Evolutionary conservation across 306 rosid genomes (phyloP).

Genomic region (Inga laurina): DNA sequence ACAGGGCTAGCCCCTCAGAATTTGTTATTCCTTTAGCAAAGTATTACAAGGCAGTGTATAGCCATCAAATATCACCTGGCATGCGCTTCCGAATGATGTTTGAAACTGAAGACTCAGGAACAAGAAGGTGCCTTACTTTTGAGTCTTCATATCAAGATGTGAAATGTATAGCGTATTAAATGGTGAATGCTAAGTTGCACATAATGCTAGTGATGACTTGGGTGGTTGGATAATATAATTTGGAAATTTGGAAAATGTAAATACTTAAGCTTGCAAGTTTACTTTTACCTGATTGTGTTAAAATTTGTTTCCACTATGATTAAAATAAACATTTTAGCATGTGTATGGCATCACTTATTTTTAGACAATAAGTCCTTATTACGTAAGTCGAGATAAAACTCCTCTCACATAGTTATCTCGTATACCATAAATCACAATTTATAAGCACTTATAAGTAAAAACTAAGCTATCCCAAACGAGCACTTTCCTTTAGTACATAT

Average conservation of each 20-base stretch:
- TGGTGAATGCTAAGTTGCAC: neutral
- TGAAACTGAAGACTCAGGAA: conserved; percentile 97
- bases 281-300: neutral
- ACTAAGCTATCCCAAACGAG: no score
- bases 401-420: no score
- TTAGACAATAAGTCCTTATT: no score
- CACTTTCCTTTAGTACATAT: neutral
- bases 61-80: conserved; percentile 86
- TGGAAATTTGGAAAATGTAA: conserved; percentile 17
- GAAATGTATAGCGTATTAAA: neutral
- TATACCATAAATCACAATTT: no score
- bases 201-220: conserved; percentile 8
- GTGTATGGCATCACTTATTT: no score
- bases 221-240: conserved; percentile 22
- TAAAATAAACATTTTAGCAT: neutral
- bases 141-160: conserved; percentile 8
- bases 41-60: conserved; percentile 94
- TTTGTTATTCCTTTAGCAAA: conserved; percentile 97
- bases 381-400: no score
- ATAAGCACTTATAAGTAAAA: no score
- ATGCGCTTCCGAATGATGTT: conserved; percentile 99
- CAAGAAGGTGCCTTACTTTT: conserved; percentile 75
- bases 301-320: neutral
- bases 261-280: conserved; percentile 6
- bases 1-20: conserved; percentile 99